A percentile compares a stretch with the other conserved stretches of the same genome.
Evolutionary conservation across 306 rosid genomes (phyloP).

Genomic region (Canavalia ensiformis): DNA sequence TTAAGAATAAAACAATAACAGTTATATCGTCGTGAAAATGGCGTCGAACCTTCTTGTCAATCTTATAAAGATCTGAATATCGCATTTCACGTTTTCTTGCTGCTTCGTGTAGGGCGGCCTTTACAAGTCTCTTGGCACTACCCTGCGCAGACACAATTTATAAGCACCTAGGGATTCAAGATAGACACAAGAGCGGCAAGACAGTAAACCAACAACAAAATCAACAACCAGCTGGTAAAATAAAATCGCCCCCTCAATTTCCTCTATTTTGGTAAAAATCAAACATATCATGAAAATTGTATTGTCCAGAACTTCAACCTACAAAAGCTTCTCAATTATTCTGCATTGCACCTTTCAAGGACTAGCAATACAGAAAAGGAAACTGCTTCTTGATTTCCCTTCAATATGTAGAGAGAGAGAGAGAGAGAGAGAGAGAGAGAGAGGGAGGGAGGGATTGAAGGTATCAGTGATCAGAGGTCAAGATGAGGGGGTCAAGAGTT

Average conservation of each 20-base stretch:
- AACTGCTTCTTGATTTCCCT: background rate
- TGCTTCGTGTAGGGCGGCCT: conserved; percentile 93
- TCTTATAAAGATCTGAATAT: conserved; percentile 74
- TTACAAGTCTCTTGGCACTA: conserved; percentile 85
- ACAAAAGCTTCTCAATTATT: background rate
- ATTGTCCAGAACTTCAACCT: background rate
- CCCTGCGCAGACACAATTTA: conserved; percentile 68
- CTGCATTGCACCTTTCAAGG: background rate
- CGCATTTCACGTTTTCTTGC: conserved; percentile 93
- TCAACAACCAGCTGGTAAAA: conserved; percentile 19
- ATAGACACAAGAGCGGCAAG: background rate
- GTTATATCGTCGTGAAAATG: conserved; percentile 88
- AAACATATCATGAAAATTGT: background rate
- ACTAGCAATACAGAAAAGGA: conserved; percentile 12
- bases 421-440: background rate
- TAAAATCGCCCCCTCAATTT: conserved; percentile 26
- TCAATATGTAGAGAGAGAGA: background rate
- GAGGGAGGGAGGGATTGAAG: background rate
- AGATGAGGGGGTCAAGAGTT: background rate
- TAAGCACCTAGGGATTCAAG: conserved; percentile 16
- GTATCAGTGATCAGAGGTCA: background rate
- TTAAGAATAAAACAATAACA: conserved; percentile 84
- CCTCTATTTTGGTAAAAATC: background rate
- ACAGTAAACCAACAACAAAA: background rate
- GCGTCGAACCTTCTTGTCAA: conserved; percentile 85